These are phyloP conservation scores for Kingdonia uniflora DNA, from an alignment of 164 flowering plant genomes.

Conservation along the genomic window DNA sequence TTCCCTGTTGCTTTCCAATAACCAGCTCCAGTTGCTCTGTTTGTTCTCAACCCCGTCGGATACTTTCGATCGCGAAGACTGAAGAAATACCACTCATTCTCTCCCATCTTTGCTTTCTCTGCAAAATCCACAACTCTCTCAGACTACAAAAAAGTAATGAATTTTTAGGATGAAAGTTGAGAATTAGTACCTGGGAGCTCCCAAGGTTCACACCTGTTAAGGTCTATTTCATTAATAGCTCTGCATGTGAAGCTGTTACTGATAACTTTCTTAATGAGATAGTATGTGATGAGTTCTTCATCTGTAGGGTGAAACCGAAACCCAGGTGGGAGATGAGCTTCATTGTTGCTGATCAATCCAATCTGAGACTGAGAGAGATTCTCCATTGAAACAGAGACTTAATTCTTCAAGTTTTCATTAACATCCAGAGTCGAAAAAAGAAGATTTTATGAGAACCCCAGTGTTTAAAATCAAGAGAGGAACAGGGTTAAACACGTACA, in stretches of 20 bases:
- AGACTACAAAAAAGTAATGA: background rate
- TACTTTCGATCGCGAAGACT: constrained; percentile 50
- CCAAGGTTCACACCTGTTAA: constrained; percentile 61
- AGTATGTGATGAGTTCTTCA: constrained; percentile 40
- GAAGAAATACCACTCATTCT: constrained; percentile 53
- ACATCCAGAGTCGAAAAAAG: too few species aligned
- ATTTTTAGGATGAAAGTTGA: too few species aligned
- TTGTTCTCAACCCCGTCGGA: constrained; percentile 58
- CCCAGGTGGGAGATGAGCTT: constrained; percentile 32
- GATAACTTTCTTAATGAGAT: constrained; percentile 36
- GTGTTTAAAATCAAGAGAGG: too few species aligned
- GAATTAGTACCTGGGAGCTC: constrained; percentile 52
- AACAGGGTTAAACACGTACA: too few species aligned
- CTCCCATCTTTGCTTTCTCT: constrained; percentile 63
- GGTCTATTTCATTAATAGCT: constrained; percentile 45
- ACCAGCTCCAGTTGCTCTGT: constrained; percentile 50
- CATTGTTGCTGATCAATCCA: too few species aligned
- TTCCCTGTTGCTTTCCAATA: constrained; percentile 70
- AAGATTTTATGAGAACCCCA: too few species aligned
- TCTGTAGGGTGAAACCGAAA: constrained; percentile 59
- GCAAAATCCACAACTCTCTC: background rate
- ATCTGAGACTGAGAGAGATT: too few species aligned
- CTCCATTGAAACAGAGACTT: too few species aligned
- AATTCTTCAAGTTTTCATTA: too few species aligned
- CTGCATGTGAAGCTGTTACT: constrained; percentile 23